phyloP scores from a whole-genome alignment of 2,329 filamentous ascomycete genomes.

The Venturia nashicola region DNA sequence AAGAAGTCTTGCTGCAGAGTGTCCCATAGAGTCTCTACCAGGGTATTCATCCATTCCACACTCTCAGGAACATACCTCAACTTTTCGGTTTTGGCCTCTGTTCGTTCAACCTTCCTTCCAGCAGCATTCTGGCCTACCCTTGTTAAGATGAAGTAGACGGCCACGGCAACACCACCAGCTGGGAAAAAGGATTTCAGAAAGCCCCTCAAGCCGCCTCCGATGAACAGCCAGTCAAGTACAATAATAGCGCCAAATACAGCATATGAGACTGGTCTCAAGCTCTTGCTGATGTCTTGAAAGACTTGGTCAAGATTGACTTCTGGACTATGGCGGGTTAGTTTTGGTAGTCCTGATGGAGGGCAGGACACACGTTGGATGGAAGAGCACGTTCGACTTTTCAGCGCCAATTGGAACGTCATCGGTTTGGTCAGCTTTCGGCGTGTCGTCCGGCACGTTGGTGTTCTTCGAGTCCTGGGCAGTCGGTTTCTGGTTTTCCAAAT shows the following conservation, averaged over 20 bases:
- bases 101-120: background rate
- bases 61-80: background rate
- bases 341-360: background rate
- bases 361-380: background rate
- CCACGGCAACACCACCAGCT: background rate
- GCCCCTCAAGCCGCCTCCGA: background rate
- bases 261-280: background rate
- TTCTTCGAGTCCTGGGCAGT: background rate
- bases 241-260: background rate
- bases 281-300: background rate
- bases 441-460: background rate
- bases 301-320: constrained; percentile 1
- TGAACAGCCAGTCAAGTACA: background rate
- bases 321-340: background rate
- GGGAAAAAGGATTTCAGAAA: background rate
- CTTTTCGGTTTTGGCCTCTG: background rate
- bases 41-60: background rate
- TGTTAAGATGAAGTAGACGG: background rate
- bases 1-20: background rate
- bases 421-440: background rate
- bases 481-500: background rate
- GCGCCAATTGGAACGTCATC: background rate
- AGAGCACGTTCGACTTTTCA: background rate
- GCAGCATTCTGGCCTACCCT: background rate
- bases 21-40: background rate